These are phyloP conservation scores for Eremothecium cymbalariae DNA, from an alignment of 1,139 yeast genomes.

Conservation along the genomic window DNA sequence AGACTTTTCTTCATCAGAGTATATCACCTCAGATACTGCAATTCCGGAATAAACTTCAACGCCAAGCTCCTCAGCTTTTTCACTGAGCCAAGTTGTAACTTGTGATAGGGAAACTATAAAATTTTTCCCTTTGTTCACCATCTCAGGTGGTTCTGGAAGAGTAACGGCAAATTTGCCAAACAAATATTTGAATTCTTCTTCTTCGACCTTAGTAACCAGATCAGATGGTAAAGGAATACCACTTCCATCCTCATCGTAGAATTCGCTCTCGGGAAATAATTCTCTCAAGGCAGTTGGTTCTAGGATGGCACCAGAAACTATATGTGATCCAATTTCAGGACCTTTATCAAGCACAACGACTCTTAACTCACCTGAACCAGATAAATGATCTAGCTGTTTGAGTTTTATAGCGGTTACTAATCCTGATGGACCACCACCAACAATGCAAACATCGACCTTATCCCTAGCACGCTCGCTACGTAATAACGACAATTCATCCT, in stretches of 20 bases:
- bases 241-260: constrained; percentile 41
- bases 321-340: constrained; percentile 86
- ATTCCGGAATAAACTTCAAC: constrained; percentile 92
- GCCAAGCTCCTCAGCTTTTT: constrained; percentile 85
- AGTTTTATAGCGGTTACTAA: constrained; percentile 84
- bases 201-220: constrained; percentile 61
- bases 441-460: constrained; percentile 85
- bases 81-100: constrained; percentile 75
- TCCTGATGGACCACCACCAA: constrained; percentile 98
- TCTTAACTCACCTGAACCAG: constrained; percentile 57
- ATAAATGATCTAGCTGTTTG: constrained; percentile 71
- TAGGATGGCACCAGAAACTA: constrained; percentile 85
- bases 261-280: constrained; percentile 68
- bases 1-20: constrained; percentile 44
- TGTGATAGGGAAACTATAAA: constrained; percentile 77
- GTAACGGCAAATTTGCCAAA: constrained; percentile 51
- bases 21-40: constrained; percentile 75
- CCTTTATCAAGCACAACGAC: constrained; percentile 90
- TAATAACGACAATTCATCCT: constrained; percentile 41
- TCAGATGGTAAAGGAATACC: constrained; percentile 73
- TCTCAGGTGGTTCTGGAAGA: constrained; percentile 89
- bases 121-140: constrained; percentile 72
- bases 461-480: constrained; percentile 69
- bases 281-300: constrained; percentile 85
- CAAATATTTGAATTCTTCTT: constrained; percentile 61